Percentiles rank a stretch among this genome's conserved stretches.
These are phyloP conservation scores for Grigorovia transvaalensis DNA, from an alignment of 805 yeast genomes.

Conservation along the genomic window DNA sequence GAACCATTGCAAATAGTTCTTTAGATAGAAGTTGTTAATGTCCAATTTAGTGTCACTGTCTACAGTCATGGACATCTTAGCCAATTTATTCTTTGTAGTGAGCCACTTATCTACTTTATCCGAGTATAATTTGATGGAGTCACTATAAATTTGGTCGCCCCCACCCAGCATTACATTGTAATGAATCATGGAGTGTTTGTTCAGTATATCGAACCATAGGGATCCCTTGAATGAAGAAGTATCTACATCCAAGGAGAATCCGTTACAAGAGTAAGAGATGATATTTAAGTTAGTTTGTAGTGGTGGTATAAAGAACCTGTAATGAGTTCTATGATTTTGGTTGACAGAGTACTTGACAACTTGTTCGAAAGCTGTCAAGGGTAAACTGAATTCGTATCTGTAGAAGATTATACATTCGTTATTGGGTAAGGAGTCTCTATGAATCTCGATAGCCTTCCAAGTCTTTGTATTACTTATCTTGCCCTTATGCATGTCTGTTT, in stretches of 20 bases:
- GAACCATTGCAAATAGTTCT: conserved; percentile 77
- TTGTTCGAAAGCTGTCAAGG: conserved; percentile 43
- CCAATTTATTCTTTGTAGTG: conserved; percentile 38
- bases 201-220: conserved; percentile 77
- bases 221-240: conserved; percentile 60
- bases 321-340: conserved; percentile 32
- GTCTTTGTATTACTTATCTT: background rate
- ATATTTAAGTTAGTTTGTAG: conserved; percentile 61
- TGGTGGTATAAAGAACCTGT: conserved; percentile 63
- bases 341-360: conserved; percentile 54
- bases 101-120: conserved; percentile 53
- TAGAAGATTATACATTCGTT: conserved; percentile 42
- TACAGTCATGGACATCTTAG: conserved; percentile 36
- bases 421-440: conserved; percentile 24
- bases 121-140: conserved; percentile 56
- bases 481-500: conserved; percentile 2
- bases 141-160: conserved; percentile 92
- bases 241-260: conserved; percentile 68
- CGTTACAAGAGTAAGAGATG: conserved; percentile 81
- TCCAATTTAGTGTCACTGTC: conserved; percentile 42
- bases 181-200: conserved; percentile 49
- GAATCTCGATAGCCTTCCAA: conserved; percentile 38
- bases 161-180: conserved; percentile 97
- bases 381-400: conserved; percentile 50
- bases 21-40: conserved; percentile 55